phyloP scores from a whole-genome alignment of 208 protist genomes.

The Leishmania tropica region DNA sequence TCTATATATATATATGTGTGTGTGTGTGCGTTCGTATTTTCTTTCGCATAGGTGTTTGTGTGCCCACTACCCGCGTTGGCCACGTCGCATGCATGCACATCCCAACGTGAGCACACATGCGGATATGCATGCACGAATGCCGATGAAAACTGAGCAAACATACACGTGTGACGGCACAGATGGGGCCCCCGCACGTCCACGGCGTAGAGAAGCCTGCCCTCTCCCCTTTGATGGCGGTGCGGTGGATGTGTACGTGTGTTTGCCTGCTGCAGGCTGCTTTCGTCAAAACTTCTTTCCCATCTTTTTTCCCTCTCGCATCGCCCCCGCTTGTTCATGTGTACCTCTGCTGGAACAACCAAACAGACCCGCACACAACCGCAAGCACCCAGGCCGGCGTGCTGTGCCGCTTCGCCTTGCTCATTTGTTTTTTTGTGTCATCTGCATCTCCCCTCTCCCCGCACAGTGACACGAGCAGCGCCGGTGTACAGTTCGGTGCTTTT shows the following conservation, averaged over 20 bases:
- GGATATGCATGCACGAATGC: background rate
- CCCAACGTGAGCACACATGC: background rate
- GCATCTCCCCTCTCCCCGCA: background rate
- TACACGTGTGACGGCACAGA: background rate
- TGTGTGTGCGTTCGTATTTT: background rate
- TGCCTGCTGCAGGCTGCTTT: conserved; percentile 10
- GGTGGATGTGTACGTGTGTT: background rate
- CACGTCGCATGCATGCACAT: background rate
- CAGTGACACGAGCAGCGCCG: background rate
- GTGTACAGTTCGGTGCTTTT: background rate
- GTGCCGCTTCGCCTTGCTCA: background rate
- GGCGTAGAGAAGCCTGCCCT: background rate
- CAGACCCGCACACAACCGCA: background rate
- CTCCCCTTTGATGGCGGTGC: background rate
- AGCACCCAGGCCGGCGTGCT: background rate
- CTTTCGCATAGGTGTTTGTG: background rate
- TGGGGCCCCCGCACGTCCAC: background rate
- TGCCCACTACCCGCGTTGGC: background rate
- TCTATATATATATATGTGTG: background rate
- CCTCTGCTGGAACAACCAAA: background rate
- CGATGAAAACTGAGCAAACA: background rate
- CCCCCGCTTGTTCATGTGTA: background rate
- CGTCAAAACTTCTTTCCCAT: background rate
- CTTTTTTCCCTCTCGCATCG: background rate
- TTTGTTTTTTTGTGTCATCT: background rate